Conservation (phyloP, 2,329 filamentous ascomycete genomes). For the Trichoderma hamatum region DNA sequence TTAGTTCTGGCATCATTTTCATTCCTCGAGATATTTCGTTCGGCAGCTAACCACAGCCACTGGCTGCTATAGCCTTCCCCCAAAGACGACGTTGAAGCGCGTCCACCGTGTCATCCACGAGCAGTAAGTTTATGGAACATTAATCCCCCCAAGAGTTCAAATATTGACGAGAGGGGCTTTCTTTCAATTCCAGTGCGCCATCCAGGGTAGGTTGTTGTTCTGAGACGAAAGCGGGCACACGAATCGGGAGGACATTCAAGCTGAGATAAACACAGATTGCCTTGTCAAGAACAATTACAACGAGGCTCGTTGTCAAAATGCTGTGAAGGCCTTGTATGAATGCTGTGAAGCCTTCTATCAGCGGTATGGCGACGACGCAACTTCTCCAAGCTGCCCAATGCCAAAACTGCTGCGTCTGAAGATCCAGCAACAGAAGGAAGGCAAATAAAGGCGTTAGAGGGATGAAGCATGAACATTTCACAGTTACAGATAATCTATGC, state of each 20-base stretch:
- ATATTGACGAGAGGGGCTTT: neutral
- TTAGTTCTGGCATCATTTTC: neutral
- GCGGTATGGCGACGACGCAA: constrained; percentile 73
- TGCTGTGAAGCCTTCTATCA: constrained; percentile 92
- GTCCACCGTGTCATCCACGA: constrained; percentile 82
- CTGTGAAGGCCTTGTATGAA: constrained; percentile 86
- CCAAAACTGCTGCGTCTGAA: constrained; percentile 78
- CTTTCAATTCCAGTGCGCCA: constrained; percentile 67
- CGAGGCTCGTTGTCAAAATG: constrained; percentile 76
- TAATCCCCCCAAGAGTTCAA: neutral
- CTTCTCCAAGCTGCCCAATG: constrained; percentile 83
- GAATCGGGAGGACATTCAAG: neutral
- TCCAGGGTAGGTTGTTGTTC: constrained; percentile 70
- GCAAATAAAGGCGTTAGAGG: constrained; percentile 27
- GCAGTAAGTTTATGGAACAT: constrained; percentile 60
- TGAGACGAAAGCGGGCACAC: neutral
- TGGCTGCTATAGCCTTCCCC: constrained; percentile 38
- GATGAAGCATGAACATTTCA: neutral
- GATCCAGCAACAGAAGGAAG: constrained; percentile 71
- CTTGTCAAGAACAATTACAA: constrained; percentile 82
- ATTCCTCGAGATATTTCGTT: neutral
- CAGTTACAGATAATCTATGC: neutral
- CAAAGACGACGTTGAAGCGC: constrained; percentile 70
- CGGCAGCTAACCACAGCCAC: neutral
- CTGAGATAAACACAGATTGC: constrained; percentile 64